A percentile compares a stretch with the other conserved stretches of the same genome.
These are phyloP conservation scores for Plantago major DNA, from an alignment of 257 asterid genomes.

Conservation along the genomic window DNA sequence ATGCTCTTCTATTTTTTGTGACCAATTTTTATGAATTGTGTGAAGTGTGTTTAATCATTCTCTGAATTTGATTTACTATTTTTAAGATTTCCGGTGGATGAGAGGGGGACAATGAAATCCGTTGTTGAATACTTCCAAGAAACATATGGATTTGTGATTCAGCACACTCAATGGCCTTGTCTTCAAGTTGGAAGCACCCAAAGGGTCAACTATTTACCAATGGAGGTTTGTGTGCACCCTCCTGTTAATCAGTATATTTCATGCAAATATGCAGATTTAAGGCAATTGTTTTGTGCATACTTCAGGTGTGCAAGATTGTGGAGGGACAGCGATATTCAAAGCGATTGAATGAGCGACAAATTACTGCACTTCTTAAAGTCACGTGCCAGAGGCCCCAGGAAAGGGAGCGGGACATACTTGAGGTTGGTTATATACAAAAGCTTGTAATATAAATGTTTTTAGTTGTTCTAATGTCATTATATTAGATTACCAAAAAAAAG, in stretches of 20 bases:
- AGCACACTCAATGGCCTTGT: constrained; percentile 76
- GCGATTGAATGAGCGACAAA: constrained; percentile 85
- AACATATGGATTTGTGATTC: constrained; percentile 75
- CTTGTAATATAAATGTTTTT: not conserved
- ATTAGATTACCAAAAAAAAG: too few relatives aligned
- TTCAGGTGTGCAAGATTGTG: constrained; percentile 86
- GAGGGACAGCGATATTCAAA: constrained; percentile 92
- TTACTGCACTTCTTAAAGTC: constrained; percentile 79
- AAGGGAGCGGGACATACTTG: constrained; percentile 65
- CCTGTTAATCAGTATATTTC: not conserved
- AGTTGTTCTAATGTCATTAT: too few relatives aligned
- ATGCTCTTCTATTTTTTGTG: too few relatives aligned
- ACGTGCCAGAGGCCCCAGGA: constrained; percentile 94
- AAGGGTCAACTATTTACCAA: constrained; percentile 79
- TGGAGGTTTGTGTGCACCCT: constrained; percentile 58
- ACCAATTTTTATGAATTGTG: too few relatives aligned
- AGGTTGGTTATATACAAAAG: constrained; percentile 33
- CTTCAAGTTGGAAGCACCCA: constrained; percentile 87
- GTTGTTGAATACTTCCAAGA: constrained; percentile 80
- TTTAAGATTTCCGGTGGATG: constrained; percentile 87
- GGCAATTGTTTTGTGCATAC: not conserved
- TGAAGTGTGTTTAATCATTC: too few relatives aligned
- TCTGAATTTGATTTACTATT: not conserved
- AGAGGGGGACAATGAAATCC: constrained; percentile 75
- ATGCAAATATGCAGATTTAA: not conserved